A percentile compares a stretch with the other conserved stretches of the same genome.
Conservation (phyloP, 495 filamentous ascomycete genomes). For the Lichenothelia convexa region DNA sequence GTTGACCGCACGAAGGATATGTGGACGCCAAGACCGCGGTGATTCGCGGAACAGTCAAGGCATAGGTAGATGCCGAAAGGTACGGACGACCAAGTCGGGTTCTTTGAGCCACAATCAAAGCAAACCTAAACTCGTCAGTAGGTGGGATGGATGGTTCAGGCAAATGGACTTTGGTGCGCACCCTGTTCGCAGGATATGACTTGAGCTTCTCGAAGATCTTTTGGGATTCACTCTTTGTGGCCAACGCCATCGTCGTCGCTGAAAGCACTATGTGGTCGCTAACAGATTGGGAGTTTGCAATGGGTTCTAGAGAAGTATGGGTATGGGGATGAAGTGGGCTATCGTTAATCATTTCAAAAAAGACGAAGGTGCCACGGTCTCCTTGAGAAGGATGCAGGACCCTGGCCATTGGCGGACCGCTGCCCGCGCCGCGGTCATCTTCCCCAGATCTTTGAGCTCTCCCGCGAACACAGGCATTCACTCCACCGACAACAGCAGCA, state of each 20-base stretch:
- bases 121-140: conserved; percentile 43
- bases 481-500: too few relatives aligned
- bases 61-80: conserved; percentile 96
- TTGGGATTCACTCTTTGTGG: conserved; percentile 85
- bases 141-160: neutral
- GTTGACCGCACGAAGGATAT: conserved; percentile 96
- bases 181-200: conserved; percentile 84
- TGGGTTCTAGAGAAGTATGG: too few relatives aligned
- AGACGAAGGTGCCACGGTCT: too few relatives aligned
- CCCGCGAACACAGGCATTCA: too few relatives aligned
- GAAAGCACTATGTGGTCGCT: too few relatives aligned
- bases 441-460: too few relatives aligned
- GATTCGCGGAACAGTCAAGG: conserved; percentile 66
- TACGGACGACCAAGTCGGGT: conserved; percentile 95
- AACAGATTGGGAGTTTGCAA: too few relatives aligned
- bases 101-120: conserved; percentile 93
- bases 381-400: too few relatives aligned
- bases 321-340: too few relatives aligned
- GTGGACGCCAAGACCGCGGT: conserved; percentile 31
- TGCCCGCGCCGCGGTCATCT: too few relatives aligned
- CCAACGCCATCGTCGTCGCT: conserved; percentile 50
- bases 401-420: too few relatives aligned
- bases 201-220: conserved; percentile 97
- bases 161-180: conserved; percentile 25
- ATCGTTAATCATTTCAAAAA: too few relatives aligned